phyloP scores from a whole-genome alignment of 2,329 filamentous ascomycete species.

The Kalmusia sp. region DNA sequence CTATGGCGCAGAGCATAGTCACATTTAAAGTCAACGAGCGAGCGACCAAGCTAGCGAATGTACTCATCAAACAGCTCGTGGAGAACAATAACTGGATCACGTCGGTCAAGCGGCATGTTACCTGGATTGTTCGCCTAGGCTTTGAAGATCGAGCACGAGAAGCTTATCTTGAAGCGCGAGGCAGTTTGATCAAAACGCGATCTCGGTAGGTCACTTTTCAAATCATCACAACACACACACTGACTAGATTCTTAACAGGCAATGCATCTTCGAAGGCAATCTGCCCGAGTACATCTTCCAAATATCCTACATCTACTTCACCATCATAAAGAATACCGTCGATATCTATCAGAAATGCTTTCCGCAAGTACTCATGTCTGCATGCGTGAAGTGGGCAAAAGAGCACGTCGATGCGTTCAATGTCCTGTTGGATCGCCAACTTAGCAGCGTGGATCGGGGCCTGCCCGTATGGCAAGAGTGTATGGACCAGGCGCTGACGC shows the following conservation, averaged over 20 bases:
- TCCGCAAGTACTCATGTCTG: conserved; percentile 84
- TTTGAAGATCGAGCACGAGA: conserved; percentile 90
- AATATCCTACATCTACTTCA: conserved; percentile 94
- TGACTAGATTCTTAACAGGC: conserved; percentile 64
- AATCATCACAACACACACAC: conserved; percentile 6
- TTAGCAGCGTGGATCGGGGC: conserved; percentile 83
- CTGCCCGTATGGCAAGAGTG: conserved; percentile 82
- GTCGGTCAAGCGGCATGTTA: conserved; percentile 81
- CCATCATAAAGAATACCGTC: conserved; percentile 90
- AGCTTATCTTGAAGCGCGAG: conserved; percentile 82
- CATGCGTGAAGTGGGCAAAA: conserved; percentile 98
- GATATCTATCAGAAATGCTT: conserved; percentile 82
- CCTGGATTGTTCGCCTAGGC: conserved; percentile 84
- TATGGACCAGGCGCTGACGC: conserved; percentile 79
- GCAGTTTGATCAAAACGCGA: conserved; percentile 78
- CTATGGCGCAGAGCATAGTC: conserved; percentile 89
- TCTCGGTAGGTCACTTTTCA: conserved; percentile 66
- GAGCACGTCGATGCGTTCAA: conserved; percentile 93
- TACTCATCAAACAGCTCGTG: conserved; percentile 79
- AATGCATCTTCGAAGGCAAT: conserved; percentile 95
- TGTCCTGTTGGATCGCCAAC: conserved; percentile 77
- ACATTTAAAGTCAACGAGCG: conserved; percentile 89
- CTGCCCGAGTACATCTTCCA: conserved; percentile 94
- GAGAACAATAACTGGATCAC: conserved; percentile 78
- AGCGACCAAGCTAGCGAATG: conserved; percentile 75